Base-by-base conservation (phyloP, 2,329 filamentous ascomycete species). In the Sclerotinia nivalis region DNA sequence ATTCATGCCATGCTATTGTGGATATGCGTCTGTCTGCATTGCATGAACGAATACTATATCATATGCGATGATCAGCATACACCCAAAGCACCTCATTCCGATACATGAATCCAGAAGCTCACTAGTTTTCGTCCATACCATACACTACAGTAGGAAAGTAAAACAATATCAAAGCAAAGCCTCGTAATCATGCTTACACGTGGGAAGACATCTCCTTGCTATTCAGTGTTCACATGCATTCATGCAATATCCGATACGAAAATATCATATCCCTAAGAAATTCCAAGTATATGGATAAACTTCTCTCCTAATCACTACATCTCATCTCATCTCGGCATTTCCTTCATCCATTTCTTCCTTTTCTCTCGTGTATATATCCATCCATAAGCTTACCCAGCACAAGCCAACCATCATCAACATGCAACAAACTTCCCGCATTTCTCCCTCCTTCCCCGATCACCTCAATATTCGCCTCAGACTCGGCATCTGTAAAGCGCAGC, bases 21-120 rank as follows among this genome's bases (percentile, higher is more conserved):
- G 31, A 20, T 6, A 52, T 22, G 15, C 37, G 5, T 40, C 59
- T 28, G 61, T 15, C 8, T 43, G 47, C 47, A 28, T 52, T 64
- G 34, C 61, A 65, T 52, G n/a, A 50, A 52, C 22, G 13, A 28
- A 6, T 25, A 40, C 13, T 9, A 28, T 28, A 65, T 65, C 61
- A 65, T 65, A 43, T 52, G 47, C n/a, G 34, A 40, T 12, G 47
- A 52, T 65, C 61, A 65, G 22, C 61, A 65, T 52, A 52, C 61
- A 52, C 61, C 9, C 47, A 52, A 52, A 40, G 28, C 22, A 25
- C 18, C 22, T 40, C 9, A 20, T 52, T 52, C 18, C 47, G n/a
- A 65, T 28, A 40, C 31, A 13, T 15, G n/a, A 25, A 25, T 52
- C 61, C 20, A 22, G 47, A 52, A 22, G 25, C 61, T 13, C n/a